Evolutionary conservation across 192 early-diverging fungal species (phyloP).

Genomic region (Rhizophlyctis rosea): DNA sequence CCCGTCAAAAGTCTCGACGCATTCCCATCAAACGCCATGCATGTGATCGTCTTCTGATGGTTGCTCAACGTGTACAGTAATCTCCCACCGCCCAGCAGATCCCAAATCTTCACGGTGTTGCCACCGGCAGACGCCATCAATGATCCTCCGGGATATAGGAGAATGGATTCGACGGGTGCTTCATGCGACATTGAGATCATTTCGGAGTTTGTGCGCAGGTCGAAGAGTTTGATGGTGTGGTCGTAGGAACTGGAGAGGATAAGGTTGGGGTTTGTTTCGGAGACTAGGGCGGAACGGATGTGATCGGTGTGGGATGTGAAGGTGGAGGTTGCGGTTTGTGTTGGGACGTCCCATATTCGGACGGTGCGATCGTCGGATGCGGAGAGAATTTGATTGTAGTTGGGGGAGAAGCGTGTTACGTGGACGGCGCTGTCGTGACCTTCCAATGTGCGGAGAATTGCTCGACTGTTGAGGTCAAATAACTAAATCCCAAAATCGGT

Average conservation of each 20-base stretch:
- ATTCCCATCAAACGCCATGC: slow-evolving; percentile 76
- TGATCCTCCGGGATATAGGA: slow-evolving; percentile 80
- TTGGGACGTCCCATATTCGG: slow-evolving; percentile 90
- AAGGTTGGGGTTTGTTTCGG: slow-evolving; percentile 73
- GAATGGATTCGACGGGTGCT: slow-evolving; percentile 82
- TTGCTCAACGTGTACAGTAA: slow-evolving; percentile 76
- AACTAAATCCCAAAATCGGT: slow-evolving; percentile 25
- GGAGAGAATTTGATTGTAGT: slow-evolving; percentile 78
- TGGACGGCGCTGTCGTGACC: slow-evolving; percentile 77
- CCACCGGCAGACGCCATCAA: slow-evolving; percentile 77
- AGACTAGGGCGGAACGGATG: slow-evolving; percentile 73
- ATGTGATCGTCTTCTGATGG: slow-evolving; percentile 96
- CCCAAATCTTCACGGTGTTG: slow-evolving; percentile 83
- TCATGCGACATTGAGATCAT: slow-evolving; percentile 76
- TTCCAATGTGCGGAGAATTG: slow-evolving; percentile 56
- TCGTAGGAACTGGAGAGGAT: slow-evolving; percentile 89
- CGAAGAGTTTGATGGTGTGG: slow-evolving; percentile 91
- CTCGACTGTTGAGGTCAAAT: slow-evolving; percentile 50
- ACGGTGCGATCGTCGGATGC: slow-evolving; percentile 92
- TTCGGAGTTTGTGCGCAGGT: slow-evolving; percentile 72
- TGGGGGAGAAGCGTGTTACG: slow-evolving; percentile 73
- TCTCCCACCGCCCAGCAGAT: slow-evolving; percentile 77
- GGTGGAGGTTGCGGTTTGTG: slow-evolving; percentile 59
- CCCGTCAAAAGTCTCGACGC: slow-evolving; percentile 79
- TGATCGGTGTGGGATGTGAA: slow-evolving; percentile 71